A percentile compares a stretch with the other conserved stretches of the same genome.
phyloP scores from a whole-genome alignment of 2,329 filamentous ascomycete genomes.

The Fonsecaea multimorphosa region DNA sequence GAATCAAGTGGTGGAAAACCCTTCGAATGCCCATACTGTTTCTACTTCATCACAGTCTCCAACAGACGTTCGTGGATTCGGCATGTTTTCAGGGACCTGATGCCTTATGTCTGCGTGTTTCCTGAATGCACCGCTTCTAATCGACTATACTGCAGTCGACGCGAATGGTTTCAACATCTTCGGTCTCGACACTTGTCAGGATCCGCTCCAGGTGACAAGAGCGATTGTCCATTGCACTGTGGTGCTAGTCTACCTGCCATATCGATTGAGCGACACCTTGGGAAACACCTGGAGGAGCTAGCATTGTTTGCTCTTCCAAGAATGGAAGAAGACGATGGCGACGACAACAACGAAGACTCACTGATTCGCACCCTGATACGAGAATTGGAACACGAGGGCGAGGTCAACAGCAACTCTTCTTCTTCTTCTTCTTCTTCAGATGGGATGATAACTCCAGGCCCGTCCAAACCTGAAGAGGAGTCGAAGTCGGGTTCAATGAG shows the following conservation, averaged over 20 bases:
- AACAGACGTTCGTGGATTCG: constrained; percentile 45
- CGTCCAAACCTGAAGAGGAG: too few relatives aligned
- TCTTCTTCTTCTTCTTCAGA: too few relatives aligned
- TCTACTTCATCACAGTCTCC: constrained; percentile 43
- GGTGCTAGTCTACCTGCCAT: background rate
- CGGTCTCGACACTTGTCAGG: background rate
- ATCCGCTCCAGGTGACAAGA: background rate
- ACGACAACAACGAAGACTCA: constrained; percentile 18
- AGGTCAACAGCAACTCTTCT: too few relatives aligned
- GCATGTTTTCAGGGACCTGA: constrained; percentile 50
- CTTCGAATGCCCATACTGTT: constrained; percentile 53
- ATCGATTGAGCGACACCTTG: constrained; percentile 34
- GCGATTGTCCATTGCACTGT: constrained; percentile 13
- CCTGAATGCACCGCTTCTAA: constrained; percentile 35
- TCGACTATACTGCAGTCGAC: constrained; percentile 32
- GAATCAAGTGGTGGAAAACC: constrained; percentile 36
- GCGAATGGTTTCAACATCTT: constrained; percentile 24
- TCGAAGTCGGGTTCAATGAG: too few relatives aligned
- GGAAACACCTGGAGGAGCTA: constrained; percentile 38
- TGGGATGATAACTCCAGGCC: too few relatives aligned
- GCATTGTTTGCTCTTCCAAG: constrained; percentile 37
- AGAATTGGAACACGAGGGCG: too few relatives aligned
- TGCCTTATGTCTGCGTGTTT: constrained; percentile 48
- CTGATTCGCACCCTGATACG: too few relatives aligned
- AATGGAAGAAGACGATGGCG: background rate